Conservation (phyloP, 768 basidiomycete genomes). For the Leccinum rimulosum region DNA sequence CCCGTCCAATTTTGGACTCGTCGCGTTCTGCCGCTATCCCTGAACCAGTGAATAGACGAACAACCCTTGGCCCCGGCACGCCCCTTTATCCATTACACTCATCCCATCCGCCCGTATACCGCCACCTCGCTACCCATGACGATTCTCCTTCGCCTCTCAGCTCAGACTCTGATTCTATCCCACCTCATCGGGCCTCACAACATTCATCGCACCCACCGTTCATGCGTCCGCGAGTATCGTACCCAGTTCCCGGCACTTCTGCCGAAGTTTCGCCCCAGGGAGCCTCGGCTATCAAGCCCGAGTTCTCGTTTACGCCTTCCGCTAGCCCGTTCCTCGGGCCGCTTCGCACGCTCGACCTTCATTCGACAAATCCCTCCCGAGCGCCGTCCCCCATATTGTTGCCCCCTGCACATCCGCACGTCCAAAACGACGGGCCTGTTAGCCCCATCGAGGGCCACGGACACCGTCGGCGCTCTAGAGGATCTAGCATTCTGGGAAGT, state of each 20-base stretch:
- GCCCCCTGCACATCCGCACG: constrained; percentile 43
- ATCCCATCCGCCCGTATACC: constrained; percentile 31
- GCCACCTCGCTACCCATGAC: constrained; percentile 42
- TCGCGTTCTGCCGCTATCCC: constrained; percentile 15
- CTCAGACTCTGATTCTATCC: constrained; percentile 56
- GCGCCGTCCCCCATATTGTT: constrained; percentile 70
- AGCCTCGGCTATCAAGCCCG: constrained; percentile 26
- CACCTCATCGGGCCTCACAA: constrained; percentile 27
- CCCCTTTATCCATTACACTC: constrained; percentile 44
- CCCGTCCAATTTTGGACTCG: constrained; percentile 20
- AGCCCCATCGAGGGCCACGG: constrained; percentile 35
- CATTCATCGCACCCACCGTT: constrained; percentile 29
- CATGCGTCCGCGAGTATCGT: constrained; percentile 27
- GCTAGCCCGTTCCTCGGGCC: constrained; percentile 82
- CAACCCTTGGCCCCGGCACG: constrained; percentile 19
- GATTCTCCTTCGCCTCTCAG: constrained; percentile 71
- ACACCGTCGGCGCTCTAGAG: constrained; percentile 26
- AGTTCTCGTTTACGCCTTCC: constrained; percentile 58
- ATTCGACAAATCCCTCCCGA: constrained; percentile 65
- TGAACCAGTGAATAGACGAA: constrained; percentile 17
- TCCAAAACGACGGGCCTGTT: constrained; percentile 26
- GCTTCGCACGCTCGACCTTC: constrained; percentile 70
- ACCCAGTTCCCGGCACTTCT: constrained; percentile 18
- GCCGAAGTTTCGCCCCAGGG: constrained; percentile 32
- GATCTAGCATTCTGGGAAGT: constrained; percentile 36